Conservation (phyloP, 495 filamentous ascomycete species). For the Pyrenula massariospora region DNA sequence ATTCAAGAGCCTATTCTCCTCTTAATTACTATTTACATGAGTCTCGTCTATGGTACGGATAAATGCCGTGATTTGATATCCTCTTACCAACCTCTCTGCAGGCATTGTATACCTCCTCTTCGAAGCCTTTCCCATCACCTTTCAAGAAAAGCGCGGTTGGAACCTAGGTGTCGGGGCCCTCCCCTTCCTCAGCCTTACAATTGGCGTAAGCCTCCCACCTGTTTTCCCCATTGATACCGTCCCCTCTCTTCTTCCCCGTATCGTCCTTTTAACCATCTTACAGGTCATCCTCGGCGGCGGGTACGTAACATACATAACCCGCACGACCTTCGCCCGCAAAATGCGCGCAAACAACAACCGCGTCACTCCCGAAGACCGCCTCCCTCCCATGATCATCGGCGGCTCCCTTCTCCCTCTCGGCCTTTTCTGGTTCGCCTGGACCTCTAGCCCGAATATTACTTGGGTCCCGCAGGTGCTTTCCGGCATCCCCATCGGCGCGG, state of each 20-base stretch:
- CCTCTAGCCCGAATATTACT: constrained; percentile 24
- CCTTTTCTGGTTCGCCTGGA: constrained; percentile 58
- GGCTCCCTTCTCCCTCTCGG: constrained; percentile 42
- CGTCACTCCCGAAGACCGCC: constrained; percentile 45
- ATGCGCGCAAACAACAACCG: constrained; percentile 30
- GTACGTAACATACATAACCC: constrained; percentile 36
- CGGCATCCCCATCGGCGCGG: constrained; percentile 38
- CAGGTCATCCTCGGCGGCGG: constrained; percentile 35
- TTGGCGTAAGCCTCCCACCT: too few relatives aligned
- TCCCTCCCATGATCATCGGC: constrained; percentile 47
- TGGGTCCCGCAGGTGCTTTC: constrained; percentile 40
- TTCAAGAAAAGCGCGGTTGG: constrained; percentile 34
- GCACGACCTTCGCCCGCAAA: constrained; percentile 38
- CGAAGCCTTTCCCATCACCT: constrained; percentile 40
- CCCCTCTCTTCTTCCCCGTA: too few relatives aligned
- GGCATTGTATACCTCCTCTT: constrained; percentile 33
- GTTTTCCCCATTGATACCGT: constrained; percentile 32
- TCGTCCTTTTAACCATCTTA: too few relatives aligned
- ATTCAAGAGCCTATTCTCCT: constrained; percentile 33
- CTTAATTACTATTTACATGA: constrained; percentile 32
- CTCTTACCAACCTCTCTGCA: constrained; percentile 27
- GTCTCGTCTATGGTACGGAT: constrained; percentile 33
- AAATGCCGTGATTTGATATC: not conserved
- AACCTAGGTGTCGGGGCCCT: constrained; percentile 27
- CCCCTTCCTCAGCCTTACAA: constrained; percentile 40